These are phyloP conservation scores for Russula virescens DNA, from an alignment of 768 basidiomycete genomes.

Conservation along the genomic window DNA sequence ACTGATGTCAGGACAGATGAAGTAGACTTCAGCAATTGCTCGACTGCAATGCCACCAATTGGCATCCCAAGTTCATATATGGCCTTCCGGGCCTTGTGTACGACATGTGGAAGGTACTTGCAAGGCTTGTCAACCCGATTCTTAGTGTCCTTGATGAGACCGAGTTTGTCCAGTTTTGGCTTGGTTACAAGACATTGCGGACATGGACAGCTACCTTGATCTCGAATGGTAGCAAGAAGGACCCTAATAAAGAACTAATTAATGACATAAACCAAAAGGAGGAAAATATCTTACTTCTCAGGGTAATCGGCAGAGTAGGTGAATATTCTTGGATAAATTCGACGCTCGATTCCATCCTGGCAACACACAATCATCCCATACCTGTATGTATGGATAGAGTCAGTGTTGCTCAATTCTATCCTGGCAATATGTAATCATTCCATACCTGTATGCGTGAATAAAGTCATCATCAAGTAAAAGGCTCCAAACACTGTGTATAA, in stretches of 20 bases:
- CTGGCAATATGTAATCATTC: no score
- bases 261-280: background rate
- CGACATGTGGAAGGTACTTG: background rate
- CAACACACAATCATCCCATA: slow-evolving; percentile 29
- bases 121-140: background rate
- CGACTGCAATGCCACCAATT: background rate
- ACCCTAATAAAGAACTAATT: background rate
- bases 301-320: slow-evolving; percentile 34
- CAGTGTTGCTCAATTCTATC: no score
- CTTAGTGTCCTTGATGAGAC: background rate
- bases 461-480: slow-evolving; percentile 27
- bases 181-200: background rate
- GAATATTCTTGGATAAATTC: slow-evolving; percentile 28
- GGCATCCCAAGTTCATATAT: background rate
- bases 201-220: background rate
- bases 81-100: no score
- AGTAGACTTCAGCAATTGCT: background rate
- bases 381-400: no score
- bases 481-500: slow-evolving; percentile 31
- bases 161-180: background rate
- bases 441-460: slow-evolving; percentile 27
- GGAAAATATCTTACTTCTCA: slow-evolving; percentile 30
- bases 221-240: background rate
- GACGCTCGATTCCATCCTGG: slow-evolving; percentile 27
- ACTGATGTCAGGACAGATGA: background rate